Evolutionary conservation across 768 basidiomycete genomes (phyloP), one percentile per base, ranked within the genome.

Genomic region (Nidularia sp.): DNA sequence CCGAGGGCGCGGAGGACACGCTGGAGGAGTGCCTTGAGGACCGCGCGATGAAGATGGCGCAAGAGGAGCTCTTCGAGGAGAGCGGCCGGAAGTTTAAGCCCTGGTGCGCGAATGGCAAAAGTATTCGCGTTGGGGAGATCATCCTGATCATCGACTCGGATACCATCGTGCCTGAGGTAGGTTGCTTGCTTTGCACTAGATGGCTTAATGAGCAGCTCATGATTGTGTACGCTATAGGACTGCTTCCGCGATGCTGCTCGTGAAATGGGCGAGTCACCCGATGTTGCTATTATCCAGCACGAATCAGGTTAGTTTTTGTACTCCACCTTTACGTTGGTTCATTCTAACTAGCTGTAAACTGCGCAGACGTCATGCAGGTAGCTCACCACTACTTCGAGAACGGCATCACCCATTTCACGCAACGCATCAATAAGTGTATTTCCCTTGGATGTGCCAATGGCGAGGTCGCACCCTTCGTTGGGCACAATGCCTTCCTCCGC

Each of bases 351-450:
- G 51, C 36, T 45, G 13, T 32, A 25, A 22, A 5, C 2, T 36
- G 43, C 10, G 58, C 55, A 74, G 85, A 90, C 60, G 90, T 93
- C 55, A 90, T 93, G 86, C 88, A 93, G 65, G 92, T 93, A 60
- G 90, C 85, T 0, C 70, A 88, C 65, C 88, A 92, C 62, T 93
- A 90, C 69, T 93, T 94, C 57, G 92, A 94, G 66, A 93, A 93
- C 62, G 90, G 88, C 3, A 85, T 94, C 63, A 86, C 93, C 4
- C 86, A 86, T 70, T 94, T 95, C 72, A 94, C 93, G 4, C 82
- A 82, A n/a, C 80, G 90, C 33, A 91, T 94, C 69, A 93, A 94
- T 70, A 82, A 78, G 65, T 87, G 78, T 50, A 91, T 91, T 54
- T 84, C 86, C 3, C 82, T 88, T 66, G 83, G 84, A 10, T 85